Percentiles rank a stretch among this genome's conserved stretches.
Conservation (phyloP, 805 yeast genomes). For the Scheffersomyces lignosus region DNA sequence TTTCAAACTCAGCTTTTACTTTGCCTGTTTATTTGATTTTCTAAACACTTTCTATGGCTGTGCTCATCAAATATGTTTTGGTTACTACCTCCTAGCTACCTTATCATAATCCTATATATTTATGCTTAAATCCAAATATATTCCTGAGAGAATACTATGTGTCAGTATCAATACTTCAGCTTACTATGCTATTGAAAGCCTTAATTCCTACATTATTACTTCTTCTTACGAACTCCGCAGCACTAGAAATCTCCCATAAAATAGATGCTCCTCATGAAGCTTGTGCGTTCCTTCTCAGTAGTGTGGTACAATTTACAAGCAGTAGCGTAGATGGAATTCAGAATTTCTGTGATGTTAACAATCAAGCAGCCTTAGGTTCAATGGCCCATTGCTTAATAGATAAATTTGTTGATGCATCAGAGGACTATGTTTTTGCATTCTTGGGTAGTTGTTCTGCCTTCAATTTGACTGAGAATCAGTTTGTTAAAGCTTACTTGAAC, state of each 20-base stretch:
- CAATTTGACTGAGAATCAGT: conserved; percentile 27
- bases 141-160: no score
- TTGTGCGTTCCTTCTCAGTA: background rate
- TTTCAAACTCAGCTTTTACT: no score
- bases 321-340: no score
- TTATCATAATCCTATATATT: no score
- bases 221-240: background rate
- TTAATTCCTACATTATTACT: no score
- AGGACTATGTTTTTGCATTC: background rate
- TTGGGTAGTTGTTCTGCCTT: conserved; percentile 15
- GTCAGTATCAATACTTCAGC: no score
- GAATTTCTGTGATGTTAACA: background rate
- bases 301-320: background rate
- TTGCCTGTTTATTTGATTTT: no score
- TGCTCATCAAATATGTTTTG: no score
- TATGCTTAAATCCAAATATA: no score
- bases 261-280: conserved; percentile 1
- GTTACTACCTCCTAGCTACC: no score
- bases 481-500: conserved; percentile 35
- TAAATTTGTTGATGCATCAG: background rate
- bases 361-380: conserved; percentile 8
- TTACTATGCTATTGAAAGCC: no score
- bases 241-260: background rate
- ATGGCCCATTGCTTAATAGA: conserved; percentile 6
- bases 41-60: no score